Evolutionary conservation across 176 grass and related monocot genomes (phyloP).

Genomic region (Oryza brachyantha): DNA sequence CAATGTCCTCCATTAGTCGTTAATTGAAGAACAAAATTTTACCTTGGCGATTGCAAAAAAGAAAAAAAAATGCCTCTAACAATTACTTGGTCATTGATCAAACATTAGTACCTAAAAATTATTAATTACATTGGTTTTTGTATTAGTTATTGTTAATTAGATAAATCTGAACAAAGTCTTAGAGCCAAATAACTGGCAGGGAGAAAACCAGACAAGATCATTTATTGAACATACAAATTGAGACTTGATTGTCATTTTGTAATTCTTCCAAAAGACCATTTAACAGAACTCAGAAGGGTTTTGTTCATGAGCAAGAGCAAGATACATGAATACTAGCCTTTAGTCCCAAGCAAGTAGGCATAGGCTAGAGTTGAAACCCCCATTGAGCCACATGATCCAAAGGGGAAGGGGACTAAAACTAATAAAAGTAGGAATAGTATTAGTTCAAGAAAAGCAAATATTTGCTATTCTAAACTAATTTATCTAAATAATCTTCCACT

Average conservation of each 20-base stretch:
- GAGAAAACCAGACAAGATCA: not conserved
- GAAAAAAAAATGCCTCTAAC: not conserved
- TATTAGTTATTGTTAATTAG: not conserved
- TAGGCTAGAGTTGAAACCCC: not conserved
- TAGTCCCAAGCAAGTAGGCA: not conserved
- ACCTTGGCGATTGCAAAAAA: not conserved
- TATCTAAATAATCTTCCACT: constrained; percentile 62
- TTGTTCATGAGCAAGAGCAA: constrained; percentile 28
- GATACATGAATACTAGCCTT: not conserved
- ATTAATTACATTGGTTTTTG: not conserved
- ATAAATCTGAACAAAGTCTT: not conserved
- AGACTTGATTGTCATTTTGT: not conserved
- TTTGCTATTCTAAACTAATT: constrained; percentile 43
- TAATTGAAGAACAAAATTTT: not conserved
- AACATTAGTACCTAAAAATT: not conserved
- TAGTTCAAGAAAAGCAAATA: not conserved
- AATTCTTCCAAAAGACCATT: constrained; percentile 22
- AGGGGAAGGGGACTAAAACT: not conserved
- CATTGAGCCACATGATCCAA: not conserved
- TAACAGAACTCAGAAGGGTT: constrained; percentile 14
- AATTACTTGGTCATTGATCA: not conserved
- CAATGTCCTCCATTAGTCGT: not conserved
- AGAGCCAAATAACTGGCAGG: constrained; percentile 10
- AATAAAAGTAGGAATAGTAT: not conserved
- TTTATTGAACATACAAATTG: constrained; percentile 19